These are phyloP conservation scores for Hyaloperonospora brassicae DNA, from an alignment of 352 stramenopile genomes.

Conservation along the genomic window DNA sequence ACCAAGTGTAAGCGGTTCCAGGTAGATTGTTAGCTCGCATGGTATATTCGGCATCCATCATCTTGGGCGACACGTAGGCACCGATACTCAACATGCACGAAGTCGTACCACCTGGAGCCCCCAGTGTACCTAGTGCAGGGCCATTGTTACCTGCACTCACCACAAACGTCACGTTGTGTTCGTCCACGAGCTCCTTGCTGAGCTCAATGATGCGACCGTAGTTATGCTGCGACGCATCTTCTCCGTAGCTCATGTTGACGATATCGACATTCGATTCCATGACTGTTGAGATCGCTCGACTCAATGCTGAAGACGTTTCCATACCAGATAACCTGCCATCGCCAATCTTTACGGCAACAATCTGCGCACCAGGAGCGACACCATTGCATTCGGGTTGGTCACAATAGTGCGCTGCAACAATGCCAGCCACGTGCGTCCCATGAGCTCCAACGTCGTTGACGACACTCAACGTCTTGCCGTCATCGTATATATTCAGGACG, in stretches of 20 bases:
- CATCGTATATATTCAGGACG: slow-evolving; percentile 92
- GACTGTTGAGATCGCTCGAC: slow-evolving; percentile 86
- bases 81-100: slow-evolving; percentile 87
- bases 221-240: slow-evolving; percentile 86
- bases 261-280: slow-evolving; percentile 87
- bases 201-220: slow-evolving; percentile 85
- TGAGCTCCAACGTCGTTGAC: slow-evolving; percentile 90
- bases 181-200: slow-evolving; percentile 84
- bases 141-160: slow-evolving; percentile 93
- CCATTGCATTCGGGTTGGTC: slow-evolving; percentile 86
- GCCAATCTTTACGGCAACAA: slow-evolving; percentile 93
- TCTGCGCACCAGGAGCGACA: slow-evolving; percentile 89
- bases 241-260: slow-evolving; percentile 96
- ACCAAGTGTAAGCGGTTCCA: slow-evolving; percentile 88
- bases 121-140: slow-evolving; percentile 90
- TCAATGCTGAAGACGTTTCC: slow-evolving; percentile 88
- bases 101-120: slow-evolving; percentile 87
- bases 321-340: slow-evolving; percentile 90
- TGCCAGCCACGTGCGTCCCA: slow-evolving; percentile 93
- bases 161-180: slow-evolving; percentile 91
- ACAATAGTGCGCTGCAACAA: slow-evolving; percentile 87
- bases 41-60: slow-evolving; percentile 91
- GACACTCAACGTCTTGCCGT: slow-evolving; percentile 88
- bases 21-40: slow-evolving; percentile 64
- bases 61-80: slow-evolving; percentile 91